Evolutionary conservation across 768 basidiomycete species (phyloP).

Genomic region (Suillus weaverae): DNA sequence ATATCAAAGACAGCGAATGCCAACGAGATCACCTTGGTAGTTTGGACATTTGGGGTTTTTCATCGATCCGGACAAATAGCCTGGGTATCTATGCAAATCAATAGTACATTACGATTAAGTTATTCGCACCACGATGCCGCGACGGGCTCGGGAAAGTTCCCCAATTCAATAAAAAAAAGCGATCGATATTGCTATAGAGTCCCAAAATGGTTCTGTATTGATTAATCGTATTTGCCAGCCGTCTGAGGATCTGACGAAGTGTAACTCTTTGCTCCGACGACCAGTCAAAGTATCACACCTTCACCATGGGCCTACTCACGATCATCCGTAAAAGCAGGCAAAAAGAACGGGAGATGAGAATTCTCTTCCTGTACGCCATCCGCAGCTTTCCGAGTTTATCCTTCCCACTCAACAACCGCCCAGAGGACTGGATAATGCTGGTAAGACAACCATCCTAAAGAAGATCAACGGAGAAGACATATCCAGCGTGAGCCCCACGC

Average conservation of each 20-base stretch:
- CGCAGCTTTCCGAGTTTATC: constrained; percentile 9
- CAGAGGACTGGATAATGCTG: constrained; percentile 97
- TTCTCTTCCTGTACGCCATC: constrained; percentile 79
- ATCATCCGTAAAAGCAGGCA: constrained; percentile 95
- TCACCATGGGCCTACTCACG: constrained; percentile 86
- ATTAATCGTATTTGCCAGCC: neutral
- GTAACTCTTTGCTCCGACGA: constrained; percentile 1
- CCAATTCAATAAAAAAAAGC: neutral
- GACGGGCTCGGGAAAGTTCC: neutral
- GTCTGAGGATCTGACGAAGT: neutral
- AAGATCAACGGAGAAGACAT: constrained; percentile 93
- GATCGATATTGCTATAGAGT: neutral
- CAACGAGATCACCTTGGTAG: neutral
- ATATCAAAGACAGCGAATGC: neutral
- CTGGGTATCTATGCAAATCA: neutral
- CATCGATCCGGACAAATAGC: neutral
- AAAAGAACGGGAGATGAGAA: constrained; percentile 95
- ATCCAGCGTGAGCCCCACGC: constrained; percentile 81
- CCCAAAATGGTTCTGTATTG: neutral
- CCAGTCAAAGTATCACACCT: constrained; percentile 1
- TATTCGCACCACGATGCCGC: neutral
- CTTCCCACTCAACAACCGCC: constrained; percentile 19
- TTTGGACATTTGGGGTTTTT: neutral
- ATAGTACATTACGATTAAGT: neutral
- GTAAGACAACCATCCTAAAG: constrained; percentile 97